phyloP scores from a whole-genome alignment of 768 basidiomycete species.

The Boletus insuetus region DNA sequence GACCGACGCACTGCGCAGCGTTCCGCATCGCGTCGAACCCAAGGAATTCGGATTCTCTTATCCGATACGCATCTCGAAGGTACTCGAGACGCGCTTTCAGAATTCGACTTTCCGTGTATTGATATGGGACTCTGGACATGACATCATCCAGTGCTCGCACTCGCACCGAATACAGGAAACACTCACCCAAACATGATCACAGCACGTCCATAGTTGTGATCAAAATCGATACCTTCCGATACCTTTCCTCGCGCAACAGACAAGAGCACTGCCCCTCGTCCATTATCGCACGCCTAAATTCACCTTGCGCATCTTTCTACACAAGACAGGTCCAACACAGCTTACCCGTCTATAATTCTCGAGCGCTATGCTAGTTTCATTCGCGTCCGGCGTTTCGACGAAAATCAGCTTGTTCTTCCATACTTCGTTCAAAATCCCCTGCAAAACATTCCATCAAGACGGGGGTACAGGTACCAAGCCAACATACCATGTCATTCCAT shows the following conservation, averaged over 20 bases:
- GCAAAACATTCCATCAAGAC: conserved; percentile 7
- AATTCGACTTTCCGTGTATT: conserved; percentile 98
- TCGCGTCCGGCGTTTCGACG: conserved; percentile 98
- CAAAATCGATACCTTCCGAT: conserved; percentile 99
- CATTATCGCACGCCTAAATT: conserved; percentile 92
- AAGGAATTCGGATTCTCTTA: conserved; percentile 96
- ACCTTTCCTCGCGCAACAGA: conserved; percentile 99
- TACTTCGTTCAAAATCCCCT: conserved; percentile 99
- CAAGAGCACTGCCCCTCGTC: conserved; percentile 91
- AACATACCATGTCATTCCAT: conserved; percentile 99
- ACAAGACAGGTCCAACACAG: background rate
- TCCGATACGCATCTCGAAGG: conserved; percentile 96
- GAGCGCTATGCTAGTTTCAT: conserved; percentile 96
- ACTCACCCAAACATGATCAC: conserved; percentile 98
- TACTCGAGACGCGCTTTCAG: conserved; percentile 96
- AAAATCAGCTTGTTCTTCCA: conserved; percentile 99
- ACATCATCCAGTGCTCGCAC: conserved; percentile 1
- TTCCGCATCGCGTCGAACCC: conserved; percentile 99
- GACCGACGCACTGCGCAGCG: conserved; percentile 98
- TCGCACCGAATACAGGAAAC: background rate
- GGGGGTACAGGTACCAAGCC: background rate
- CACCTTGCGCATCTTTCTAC: background rate
- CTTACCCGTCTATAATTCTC: conserved; percentile 93
- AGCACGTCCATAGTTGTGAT: conserved; percentile 98
- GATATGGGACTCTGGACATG: conserved; percentile 76